These are phyloP conservation scores for Melaleuca quinquenervia DNA, from an alignment of 345 rosid species.

Conservation along the genomic window DNA sequence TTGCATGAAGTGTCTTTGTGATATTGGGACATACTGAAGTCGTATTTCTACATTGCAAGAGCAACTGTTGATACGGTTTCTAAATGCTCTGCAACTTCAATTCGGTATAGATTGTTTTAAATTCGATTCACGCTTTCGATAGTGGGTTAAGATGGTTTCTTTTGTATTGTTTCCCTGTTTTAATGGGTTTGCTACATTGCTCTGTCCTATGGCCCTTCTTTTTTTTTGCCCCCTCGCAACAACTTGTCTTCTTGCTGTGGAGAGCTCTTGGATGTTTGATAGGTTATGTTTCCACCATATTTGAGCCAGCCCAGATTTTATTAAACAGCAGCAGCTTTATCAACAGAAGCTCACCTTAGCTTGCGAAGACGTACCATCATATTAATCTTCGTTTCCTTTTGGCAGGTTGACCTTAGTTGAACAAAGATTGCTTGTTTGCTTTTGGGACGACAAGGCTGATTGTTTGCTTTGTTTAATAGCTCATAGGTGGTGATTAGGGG, in stretches of 20 bases:
- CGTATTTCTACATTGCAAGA: slow-evolving; percentile 30
- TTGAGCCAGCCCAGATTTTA: neutral
- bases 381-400: too few species aligned
- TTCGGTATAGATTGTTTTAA: neutral
- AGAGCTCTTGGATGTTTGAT: neutral
- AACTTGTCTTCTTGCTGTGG: neutral
- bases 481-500: neutral
- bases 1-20: too few species aligned
- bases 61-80: slow-evolving; percentile 66
- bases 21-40: neutral
- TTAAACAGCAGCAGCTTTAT: neutral
- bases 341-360: neutral
- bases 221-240: neutral
- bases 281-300: neutral
- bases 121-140: neutral
- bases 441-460: too few species aligned
- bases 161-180: neutral
- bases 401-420: too few species aligned
- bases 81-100: slow-evolving; percentile 14
- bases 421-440: too few species aligned
- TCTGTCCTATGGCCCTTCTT: neutral
- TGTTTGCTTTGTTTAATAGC: too few species aligned
- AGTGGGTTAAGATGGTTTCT: neutral
- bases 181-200: neutral
- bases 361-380: too few species aligned